Evolutionary conservation across 73 alveolate species (phyloP), one percentile per base, ranked within the genome.

Genomic region (Symbiodinium pilosum): DNA sequence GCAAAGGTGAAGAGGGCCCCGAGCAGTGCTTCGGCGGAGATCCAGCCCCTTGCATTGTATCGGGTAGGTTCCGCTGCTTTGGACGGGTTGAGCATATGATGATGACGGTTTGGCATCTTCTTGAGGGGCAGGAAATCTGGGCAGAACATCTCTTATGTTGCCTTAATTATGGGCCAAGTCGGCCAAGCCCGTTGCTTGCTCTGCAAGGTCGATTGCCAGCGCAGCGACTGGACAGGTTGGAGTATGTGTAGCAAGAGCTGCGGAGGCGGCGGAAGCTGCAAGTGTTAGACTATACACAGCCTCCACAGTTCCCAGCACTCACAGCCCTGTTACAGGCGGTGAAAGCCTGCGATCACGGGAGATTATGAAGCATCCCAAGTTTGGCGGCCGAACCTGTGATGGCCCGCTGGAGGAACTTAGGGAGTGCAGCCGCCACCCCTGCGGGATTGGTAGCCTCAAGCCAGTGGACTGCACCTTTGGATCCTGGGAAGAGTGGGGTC

Each of bases 341-440:
- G 87, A 88, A 84, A 56, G 75, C 87, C 56, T 68, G 40, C 87
- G 97, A n/a, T 42, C 87, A 14, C 97, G 97, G 20, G 77, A 91
- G 97, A 91, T 91, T 83, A 39, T 91, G 51, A 41, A 73, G 47
- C 97, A 91, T 42, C 97, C 97, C 30, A 68, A 91, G 52, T 91
- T 42, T 43, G 97, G 97, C 41, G 97, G 97, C 41, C 44, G 43
- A 41, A 54, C 88, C n/a, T 91, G 97, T 54, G 97, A 91, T 30
- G 97, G 97, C 42, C 88, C 81, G 6, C 87, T 91, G 52, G 97
- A 85, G 32, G 97, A 91, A 43, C 52, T 91, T 75, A 91, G 52
- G 97, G 97, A 91, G 77, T 91, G 97, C 84, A 83, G 56, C 54
- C 97, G 97, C 83, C 97, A 91, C 84, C 64, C 88, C 51, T 91